Conservation (phyloP, 2,329 filamentous ascomycete genomes). For the Diaporthe vaccinii region DNA sequence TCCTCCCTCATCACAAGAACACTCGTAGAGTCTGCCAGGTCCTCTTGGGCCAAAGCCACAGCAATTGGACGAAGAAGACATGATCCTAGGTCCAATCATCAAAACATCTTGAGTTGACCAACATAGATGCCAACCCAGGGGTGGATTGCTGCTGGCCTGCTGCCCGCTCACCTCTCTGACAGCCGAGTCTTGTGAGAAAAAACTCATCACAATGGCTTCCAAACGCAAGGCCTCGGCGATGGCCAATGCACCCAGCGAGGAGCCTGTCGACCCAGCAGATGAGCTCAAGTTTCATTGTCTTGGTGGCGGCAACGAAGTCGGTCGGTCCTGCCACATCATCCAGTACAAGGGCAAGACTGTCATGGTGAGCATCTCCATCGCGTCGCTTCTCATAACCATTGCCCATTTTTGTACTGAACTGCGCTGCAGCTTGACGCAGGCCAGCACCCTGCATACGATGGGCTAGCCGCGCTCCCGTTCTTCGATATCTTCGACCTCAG, state of each 20-base stretch:
- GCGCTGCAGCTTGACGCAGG: slow-evolving; percentile 87
- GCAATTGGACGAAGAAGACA: background rate
- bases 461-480: slow-evolving; percentile 92
- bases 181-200: background rate
- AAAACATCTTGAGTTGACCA: background rate
- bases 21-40: background rate
- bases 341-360: slow-evolving; percentile 99
- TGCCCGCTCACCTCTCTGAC: background rate
- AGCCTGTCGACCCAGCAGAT: slow-evolving; percentile 92
- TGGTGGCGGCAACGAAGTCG: slow-evolving; percentile 96
- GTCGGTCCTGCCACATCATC: slow-evolving; percentile 95
- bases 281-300: slow-evolving; percentile 95
- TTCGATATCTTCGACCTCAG: slow-evolving; percentile 99
- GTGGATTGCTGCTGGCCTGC: slow-evolving; percentile 19
- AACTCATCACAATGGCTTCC: slow-evolving; percentile 76
- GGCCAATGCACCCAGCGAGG: slow-evolving; percentile 76
- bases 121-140: slow-evolving; percentile 7
- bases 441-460: slow-evolving; percentile 96
- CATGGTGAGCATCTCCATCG: slow-evolving; percentile 76
- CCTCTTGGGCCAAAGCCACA: background rate
- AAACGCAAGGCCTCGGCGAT: slow-evolving; percentile 90
- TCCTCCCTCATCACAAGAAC: background rate
- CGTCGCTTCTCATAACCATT: slow-evolving; percentile 7
- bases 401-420: slow-evolving; percentile 24
- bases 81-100: background rate